Base-by-base conservation (phyloP, 2,329 filamentous ascomycete genomes). In the Penicillium glabrum region DNA sequence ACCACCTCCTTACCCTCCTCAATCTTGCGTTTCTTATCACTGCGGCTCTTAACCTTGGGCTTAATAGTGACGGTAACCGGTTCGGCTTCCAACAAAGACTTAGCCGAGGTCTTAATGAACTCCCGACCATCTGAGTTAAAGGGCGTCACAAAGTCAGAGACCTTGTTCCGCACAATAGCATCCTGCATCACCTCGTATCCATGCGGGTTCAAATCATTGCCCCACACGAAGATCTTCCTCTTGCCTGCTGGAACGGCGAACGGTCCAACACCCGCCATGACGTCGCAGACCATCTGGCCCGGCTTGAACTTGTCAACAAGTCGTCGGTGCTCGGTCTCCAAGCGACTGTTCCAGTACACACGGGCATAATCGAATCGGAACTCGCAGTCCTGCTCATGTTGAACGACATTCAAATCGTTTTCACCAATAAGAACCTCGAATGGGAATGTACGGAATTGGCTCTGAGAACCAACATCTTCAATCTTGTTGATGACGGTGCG, bases 251-350 rank as follows among this genome's bases (percentile, higher is more conserved):
- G 95, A 3, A 96, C 82, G 23, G 93, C 93, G 74, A 99, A 99
- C 0, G 95, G 95, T 0, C 95, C 95, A 49, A 99, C 93, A 44
- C 95, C 95, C 0, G 93, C 93, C 93, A 98, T 99, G 62, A 97
- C 89, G 75, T 99, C 95, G 77, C 89, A 95, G 1, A 98, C 90
- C 3, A 92, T 92, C 69, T 98, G 90, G 39, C 95, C 93, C 7
- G 89, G 86, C 54, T 85, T 79, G 79, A 98, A 97, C 53, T 88
- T 77, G 51, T 83, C 79, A 57, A 93, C 86, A 16, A 98, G 80
- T 3, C 95, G 83, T 62, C 88, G 86, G 75, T 99, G 95, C 75
- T 99, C 95, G 0, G 87, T 90, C 68, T 96, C 89, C 14, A 99
- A 84, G 64, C 93, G 87, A 68, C 87, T 92, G 77, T 99, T 99